Evolutionary conservation across 2,329 filamentous ascomycete genomes (phyloP), one percentile per base, ranked within the genome.

Genomic region (Botrytis squamosa): DNA sequence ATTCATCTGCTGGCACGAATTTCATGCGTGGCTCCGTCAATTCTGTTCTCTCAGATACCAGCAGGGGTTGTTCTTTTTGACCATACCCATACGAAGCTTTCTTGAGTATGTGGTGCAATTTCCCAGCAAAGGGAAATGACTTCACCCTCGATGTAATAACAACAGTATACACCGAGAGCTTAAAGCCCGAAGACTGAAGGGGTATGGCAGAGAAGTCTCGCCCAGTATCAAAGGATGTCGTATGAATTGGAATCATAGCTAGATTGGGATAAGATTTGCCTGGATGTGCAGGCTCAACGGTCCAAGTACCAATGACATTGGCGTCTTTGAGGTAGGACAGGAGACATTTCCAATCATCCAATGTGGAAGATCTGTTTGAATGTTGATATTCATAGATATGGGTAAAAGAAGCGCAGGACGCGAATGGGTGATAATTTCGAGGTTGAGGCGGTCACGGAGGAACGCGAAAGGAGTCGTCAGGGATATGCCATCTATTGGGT

Each of bases 391-490:
- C 66, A 55, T 29, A 42, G 36, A 38, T 40, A 42, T 33, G n/a
- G 33, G n/a, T 38, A 33, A 10, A 20, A 68, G 49, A 69, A 57
- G 49, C 16, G 36, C 33, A 42, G 36, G 55, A 22, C 57, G 33
- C 9, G n/a, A 57, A 57, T 12, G 38, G 20, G 36, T 49, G 66
- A 25, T 22, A 68, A 33, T 57, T 69, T 57, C 55, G 49, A 69
- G 49, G 66, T 69, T 57, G 49, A 18, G 66, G 66, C 66, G 49
- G 49, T 57, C 49, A 68, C 36, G 42, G 65, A 42, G 25, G 29
- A 42, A 69, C 49, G 66, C 66, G 66, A 42, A 40, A 68, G 36
- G 49, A 68, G 66, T 57, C 46, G 36, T 57, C 66, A 69, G 66
- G 66, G 66, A 69, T 69, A n/a, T 57, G 49, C 49, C 52, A 49